A percentile compares a stretch with the other conserved stretches of the same genome.
phyloP scores from a whole-genome alignment of 176 grass and related monocot genomes.

The Avena insularis region DNA sequence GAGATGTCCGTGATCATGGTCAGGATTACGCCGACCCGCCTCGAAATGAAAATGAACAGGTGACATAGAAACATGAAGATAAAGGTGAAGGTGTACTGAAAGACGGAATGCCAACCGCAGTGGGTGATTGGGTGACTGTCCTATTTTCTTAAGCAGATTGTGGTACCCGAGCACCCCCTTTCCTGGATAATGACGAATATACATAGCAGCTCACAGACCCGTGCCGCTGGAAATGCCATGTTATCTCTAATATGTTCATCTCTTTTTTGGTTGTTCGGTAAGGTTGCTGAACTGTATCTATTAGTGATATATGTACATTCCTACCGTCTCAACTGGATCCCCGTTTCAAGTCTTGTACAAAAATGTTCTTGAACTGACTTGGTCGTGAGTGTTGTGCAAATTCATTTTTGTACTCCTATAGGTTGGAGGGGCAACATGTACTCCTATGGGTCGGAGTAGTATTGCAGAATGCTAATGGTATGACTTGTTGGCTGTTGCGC shows the following conservation, averaged over 20 bases:
- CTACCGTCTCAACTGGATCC: conserved; percentile 43
- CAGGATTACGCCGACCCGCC: conserved; percentile 58
- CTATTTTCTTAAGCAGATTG: conserved; percentile 20
- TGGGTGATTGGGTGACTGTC: not conserved
- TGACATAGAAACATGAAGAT: conserved; percentile 49
- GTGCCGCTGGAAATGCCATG: conserved; percentile 40
- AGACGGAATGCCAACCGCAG: not conserved
- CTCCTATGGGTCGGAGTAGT: not conserved
- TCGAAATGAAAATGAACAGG: conserved; percentile 70
- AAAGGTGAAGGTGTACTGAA: not conserved
- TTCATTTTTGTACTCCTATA: conserved; percentile 42
- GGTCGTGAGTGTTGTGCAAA: conserved; percentile 19
- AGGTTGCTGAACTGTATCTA: conserved; percentile 45
- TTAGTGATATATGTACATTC: conserved; percentile 51
- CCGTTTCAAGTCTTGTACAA: conserved; percentile 42
- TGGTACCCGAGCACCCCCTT: not conserved
- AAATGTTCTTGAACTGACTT: conserved; percentile 42
- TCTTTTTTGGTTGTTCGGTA: conserved; percentile 37
- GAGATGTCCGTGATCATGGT: conserved; percentile 82
- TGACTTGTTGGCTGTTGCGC: not conserved
- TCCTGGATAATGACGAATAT: conserved; percentile 63
- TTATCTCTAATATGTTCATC: conserved; percentile 31
- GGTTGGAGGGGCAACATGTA: not conserved
- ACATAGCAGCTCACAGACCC: conserved; percentile 41
- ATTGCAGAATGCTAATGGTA: not conserved